phyloP scores from a whole-genome alignment of 495 filamentous ascomycete genomes.

The Penicillium taxi region DNA sequence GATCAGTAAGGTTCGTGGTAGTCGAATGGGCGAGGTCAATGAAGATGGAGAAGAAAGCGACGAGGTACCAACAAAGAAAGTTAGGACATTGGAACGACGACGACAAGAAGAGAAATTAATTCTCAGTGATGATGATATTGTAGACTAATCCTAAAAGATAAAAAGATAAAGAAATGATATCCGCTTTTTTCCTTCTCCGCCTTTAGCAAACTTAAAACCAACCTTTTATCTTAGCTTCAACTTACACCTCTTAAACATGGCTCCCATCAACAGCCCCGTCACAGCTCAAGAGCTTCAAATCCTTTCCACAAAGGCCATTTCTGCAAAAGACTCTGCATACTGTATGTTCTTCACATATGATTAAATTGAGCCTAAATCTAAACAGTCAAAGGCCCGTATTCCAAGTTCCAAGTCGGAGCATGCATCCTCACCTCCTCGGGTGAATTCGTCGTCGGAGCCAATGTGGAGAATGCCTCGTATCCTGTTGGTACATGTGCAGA shows the following conservation, averaged over 20 bases:
- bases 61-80: not conserved
- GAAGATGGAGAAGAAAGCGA: conserved; percentile 31
- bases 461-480: conserved; percentile 91
- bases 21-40: conserved; percentile 40
- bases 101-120: conserved; percentile 53
- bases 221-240: not conserved
- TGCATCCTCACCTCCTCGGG: conserved; percentile 60
- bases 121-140: conserved; percentile 93
- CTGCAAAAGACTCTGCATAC: conserved; percentile 70
- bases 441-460: conserved; percentile 65
- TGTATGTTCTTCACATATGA: conserved; percentile 42
- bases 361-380: no score
- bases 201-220: not conserved
- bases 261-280: conserved; percentile 9
- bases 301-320: conserved; percentile 50
- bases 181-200: no score
- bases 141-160: conserved; percentile 52
- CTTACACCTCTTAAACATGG: conserved; percentile 8
- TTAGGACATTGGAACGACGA: conserved; percentile 7
- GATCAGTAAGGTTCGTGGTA: conserved; percentile 53
- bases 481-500: conserved; percentile 94
- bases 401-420: conserved; percentile 83
- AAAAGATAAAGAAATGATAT: not conserved
- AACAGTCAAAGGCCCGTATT: conserved; percentile 89
- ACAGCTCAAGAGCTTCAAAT: conserved; percentile 47